These are phyloP conservation scores for Herpetomonas samuelpessoai DNA, from an alignment of 208 protist genomes.

Conservation along the genomic window DNA sequence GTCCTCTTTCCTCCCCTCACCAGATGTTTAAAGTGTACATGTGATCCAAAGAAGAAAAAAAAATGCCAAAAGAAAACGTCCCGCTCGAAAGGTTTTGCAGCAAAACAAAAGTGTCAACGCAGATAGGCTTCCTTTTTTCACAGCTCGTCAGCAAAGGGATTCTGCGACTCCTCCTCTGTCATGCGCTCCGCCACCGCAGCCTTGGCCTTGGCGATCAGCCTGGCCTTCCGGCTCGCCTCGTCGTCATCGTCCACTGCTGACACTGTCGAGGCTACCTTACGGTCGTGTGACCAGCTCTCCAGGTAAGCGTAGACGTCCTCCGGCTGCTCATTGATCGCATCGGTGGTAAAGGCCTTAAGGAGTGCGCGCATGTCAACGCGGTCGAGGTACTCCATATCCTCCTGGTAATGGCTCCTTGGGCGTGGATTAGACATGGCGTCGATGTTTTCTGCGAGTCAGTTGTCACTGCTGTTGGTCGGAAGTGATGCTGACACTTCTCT, in stretches of 20 bases:
- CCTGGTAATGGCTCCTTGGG: conserved; percentile 12
- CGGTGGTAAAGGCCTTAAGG: conserved; percentile 49
- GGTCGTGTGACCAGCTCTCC: conserved; percentile 21
- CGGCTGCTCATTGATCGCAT: conserved; percentile 46
- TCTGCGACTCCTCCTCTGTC: too few relatives aligned
- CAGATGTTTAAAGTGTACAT: too few relatives aligned
- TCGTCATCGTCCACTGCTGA: conserved; percentile 12
- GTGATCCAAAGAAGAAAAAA: too few relatives aligned
- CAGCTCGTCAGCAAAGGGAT: too few relatives aligned
- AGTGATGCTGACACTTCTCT: too few relatives aligned
- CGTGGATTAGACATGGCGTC: neutral
- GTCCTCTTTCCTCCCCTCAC: too few relatives aligned
- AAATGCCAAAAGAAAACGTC: too few relatives aligned
- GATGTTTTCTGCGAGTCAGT: too few relatives aligned
- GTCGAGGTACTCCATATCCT: conserved; percentile 60
- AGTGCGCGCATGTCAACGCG: conserved; percentile 41
- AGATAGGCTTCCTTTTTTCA: too few relatives aligned
- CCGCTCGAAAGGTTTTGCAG: too few relatives aligned
- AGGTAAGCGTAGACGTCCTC: conserved; percentile 48
- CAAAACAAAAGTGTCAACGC: too few relatives aligned
- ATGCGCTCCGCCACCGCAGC: neutral
- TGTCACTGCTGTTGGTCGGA: too few relatives aligned
- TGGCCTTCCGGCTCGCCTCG: neutral
- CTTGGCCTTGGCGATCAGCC: neutral
- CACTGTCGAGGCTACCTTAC: neutral